phyloP scores from a whole-genome alignment of 768 basidiomycete species.

The Hericium coralloides region DNA sequence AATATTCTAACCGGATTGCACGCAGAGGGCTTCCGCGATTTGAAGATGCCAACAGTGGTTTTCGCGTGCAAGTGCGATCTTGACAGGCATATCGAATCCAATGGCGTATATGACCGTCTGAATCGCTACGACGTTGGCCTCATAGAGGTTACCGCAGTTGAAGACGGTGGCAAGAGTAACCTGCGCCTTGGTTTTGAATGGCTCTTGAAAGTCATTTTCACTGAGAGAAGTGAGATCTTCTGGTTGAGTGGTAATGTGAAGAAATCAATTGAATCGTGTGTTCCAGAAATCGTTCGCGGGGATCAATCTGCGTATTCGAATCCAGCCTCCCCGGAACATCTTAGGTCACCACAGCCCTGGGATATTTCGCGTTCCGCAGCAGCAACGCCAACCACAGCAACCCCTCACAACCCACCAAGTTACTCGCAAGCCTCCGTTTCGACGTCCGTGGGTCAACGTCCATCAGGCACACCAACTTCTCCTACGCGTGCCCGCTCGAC shows the following conservation, averaged over 20 bases:
- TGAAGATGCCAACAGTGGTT: slow-evolving; percentile 59
- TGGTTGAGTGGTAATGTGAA: not conserved
- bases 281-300: not conserved
- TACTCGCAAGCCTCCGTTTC: slow-evolving; percentile 18
- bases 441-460: slow-evolving; percentile 25
- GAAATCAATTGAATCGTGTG: not conserved
- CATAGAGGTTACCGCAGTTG: slow-evolving; percentile 56
- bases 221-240: slow-evolving; percentile 6
- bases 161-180: slow-evolving; percentile 55
- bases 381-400: slow-evolving; percentile 38
- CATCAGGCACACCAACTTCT: slow-evolving; percentile 31
- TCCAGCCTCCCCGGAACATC: slow-evolving; percentile 60
- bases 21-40: slow-evolving; percentile 47
- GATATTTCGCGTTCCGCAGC: slow-evolving; percentile 41
- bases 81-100: slow-evolving; percentile 46
- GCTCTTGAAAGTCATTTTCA: slow-evolving; percentile 55
- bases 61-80: slow-evolving; percentile 86
- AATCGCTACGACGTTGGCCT: slow-evolving; percentile 65
- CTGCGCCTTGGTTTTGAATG: slow-evolving; percentile 70
- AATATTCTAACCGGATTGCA: slow-evolving; percentile 6
- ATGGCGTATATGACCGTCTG: slow-evolving; percentile 39
- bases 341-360: slow-evolving; percentile 44
- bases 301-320: slow-evolving; percentile 45
- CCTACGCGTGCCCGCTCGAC: slow-evolving; percentile 48
- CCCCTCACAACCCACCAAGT: slow-evolving; percentile 18